Percentiles rank a stretch among this genome's conserved stretches.
phyloP scores from a whole-genome alignment of 2,329 filamentous ascomycete genomes.

The Fulvia fulva region DNA sequence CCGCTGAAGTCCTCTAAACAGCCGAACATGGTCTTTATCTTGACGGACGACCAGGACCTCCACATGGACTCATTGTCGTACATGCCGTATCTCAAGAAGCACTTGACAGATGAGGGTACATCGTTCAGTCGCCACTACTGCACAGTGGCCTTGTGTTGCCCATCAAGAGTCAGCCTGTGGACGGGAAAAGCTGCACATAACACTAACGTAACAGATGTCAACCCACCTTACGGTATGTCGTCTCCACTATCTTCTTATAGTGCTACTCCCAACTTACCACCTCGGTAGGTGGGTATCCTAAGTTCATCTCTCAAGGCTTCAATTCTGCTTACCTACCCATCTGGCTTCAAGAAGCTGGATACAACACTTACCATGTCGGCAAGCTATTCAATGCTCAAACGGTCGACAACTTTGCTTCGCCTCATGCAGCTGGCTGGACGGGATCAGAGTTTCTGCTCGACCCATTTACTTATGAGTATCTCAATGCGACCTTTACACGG shows the following conservation, averaged over 20 bases:
- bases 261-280: not conserved
- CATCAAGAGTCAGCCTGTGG: conserved; percentile 61
- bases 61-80: conserved; percentile 59
- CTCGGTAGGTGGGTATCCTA: conserved; percentile 55
- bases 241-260: not conserved
- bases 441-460: conserved; percentile 49
- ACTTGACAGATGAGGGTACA: conserved; percentile 56
- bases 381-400: conserved; percentile 67
- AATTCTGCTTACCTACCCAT: conserved; percentile 66
- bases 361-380: conserved; percentile 69
- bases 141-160: conserved; percentile 64
- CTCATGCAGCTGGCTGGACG: conserved; percentile 57
- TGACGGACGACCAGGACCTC: conserved; percentile 66
- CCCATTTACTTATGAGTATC: conserved; percentile 64
- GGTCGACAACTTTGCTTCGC: conserved; percentile 57
- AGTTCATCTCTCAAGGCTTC: conserved; percentile 61
- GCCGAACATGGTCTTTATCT: conserved; percentile 63
- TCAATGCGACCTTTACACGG: conserved; percentile 61
- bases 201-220: conserved; percentile 63
- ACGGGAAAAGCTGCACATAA: conserved; percentile 66
- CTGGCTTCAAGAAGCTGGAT: conserved; percentile 66
- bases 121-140: conserved; percentile 61
- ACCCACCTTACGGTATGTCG: conserved; percentile 49
- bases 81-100: conserved; percentile 55
- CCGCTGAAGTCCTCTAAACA: conserved; percentile 22